phyloP scores from a whole-genome alignment of 306 rosid species.

The Clitoria ternatea region DNA sequence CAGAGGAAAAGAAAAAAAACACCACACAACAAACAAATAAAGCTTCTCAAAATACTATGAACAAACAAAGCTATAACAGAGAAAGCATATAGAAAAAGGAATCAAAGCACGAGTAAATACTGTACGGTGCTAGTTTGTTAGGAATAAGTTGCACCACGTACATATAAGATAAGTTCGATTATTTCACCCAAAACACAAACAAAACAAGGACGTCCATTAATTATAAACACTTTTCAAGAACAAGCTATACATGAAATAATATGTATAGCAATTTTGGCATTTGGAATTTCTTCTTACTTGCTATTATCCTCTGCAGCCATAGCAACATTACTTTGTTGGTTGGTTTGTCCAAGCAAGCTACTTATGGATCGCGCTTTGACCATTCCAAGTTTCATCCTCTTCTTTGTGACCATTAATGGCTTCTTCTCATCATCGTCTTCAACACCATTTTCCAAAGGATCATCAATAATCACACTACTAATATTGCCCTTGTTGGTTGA shows the following conservation, averaged over 20 bases:
- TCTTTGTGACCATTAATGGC: slow-evolving; percentile 13
- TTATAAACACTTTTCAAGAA: no score
- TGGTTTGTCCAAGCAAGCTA: slow-evolving; percentile 80
- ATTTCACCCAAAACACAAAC: neutral
- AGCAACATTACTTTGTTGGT: neutral
- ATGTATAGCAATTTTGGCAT: neutral
- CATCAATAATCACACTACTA: neutral
- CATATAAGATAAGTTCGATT: neutral
- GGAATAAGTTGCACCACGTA: slow-evolving; percentile 20
- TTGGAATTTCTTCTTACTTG: slow-evolving; percentile 18
- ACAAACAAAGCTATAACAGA: neutral
- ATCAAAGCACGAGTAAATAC: neutral
- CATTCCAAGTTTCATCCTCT: slow-evolving; percentile 61
- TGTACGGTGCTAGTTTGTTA: neutral
- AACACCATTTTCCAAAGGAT: neutral
- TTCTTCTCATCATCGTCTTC: slow-evolving; percentile 14
- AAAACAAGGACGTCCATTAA: no score
- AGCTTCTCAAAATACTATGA: neutral
- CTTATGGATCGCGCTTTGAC: slow-evolving; percentile 88
- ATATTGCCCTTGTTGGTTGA: neutral
- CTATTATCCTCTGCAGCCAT: slow-evolving; percentile 5
- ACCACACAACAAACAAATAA: neutral
- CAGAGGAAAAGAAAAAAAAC: neutral
- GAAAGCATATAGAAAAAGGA: neutral
- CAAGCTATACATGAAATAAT: slow-evolving; percentile 36